phyloP scores from a whole-genome alignment of 2,329 filamentous ascomycete species.

The Exophiala sideris region DNA sequence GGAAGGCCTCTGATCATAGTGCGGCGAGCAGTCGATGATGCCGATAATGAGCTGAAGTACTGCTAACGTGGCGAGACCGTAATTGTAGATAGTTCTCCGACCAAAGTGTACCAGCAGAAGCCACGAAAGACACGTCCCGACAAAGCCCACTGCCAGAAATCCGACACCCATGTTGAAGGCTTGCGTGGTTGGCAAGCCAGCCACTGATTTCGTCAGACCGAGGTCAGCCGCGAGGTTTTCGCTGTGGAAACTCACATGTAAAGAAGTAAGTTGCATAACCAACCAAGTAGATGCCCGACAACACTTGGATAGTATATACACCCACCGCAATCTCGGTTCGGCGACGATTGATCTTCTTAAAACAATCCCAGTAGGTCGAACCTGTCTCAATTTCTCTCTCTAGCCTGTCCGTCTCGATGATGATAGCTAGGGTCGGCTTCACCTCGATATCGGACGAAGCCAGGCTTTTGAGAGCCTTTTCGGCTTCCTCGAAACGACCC shows the following conservation, averaged over 20 bases:
- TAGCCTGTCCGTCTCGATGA: slow-evolving; percentile 41
- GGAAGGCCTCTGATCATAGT: slow-evolving; percentile 28
- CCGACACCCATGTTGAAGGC: slow-evolving; percentile 42
- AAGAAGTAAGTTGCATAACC: slow-evolving; percentile 51
- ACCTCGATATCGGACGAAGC: slow-evolving; percentile 40
- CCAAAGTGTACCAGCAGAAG: slow-evolving; percentile 35
- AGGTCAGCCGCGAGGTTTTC: neutral
- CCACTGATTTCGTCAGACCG: slow-evolving; percentile 14
- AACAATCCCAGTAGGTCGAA: slow-evolving; percentile 39
- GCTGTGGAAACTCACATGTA: slow-evolving; percentile 33
- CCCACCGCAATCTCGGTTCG: slow-evolving; percentile 45
- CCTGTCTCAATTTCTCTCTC: slow-evolving; percentile 40
- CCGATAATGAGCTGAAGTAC: slow-evolving; percentile 39
- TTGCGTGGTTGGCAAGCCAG: slow-evolving; percentile 33
- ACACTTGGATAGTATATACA: slow-evolving; percentile 44
- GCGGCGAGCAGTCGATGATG: slow-evolving; percentile 40
- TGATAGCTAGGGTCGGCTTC: slow-evolving; percentile 39
- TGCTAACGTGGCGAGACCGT: slow-evolving; percentile 34
- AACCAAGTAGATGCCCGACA: slow-evolving; percentile 43
- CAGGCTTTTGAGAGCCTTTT: slow-evolving; percentile 35
- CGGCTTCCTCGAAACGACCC: slow-evolving; percentile 36
- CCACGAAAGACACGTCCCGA: slow-evolving; percentile 40
- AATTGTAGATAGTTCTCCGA: slow-evolving; percentile 35
- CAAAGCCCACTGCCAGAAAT: slow-evolving; percentile 38
- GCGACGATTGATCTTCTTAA: slow-evolving; percentile 41